Conservation (phyloP, 495 filamentous ascomycete species). For the Trichocladium uniseriatum region DNA sequence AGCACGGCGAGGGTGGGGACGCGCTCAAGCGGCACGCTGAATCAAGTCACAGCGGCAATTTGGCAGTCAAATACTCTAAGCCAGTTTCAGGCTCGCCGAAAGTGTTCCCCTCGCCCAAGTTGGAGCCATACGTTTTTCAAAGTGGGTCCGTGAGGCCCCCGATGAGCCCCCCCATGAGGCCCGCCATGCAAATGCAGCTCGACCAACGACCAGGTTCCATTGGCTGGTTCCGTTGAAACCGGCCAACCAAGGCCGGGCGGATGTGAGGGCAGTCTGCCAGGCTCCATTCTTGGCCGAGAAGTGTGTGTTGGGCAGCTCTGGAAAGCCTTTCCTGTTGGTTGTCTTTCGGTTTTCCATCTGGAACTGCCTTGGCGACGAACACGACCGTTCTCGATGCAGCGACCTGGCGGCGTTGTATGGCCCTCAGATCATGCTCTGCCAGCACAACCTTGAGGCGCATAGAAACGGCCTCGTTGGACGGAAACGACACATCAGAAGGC, state of each 20-base stretch:
- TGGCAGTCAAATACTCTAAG: not conserved
- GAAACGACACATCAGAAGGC: no score
- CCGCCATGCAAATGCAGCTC: not conserved
- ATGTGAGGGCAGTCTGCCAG: no score
- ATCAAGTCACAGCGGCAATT: not conserved
- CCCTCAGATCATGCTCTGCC: no score
- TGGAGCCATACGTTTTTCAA: not conserved
- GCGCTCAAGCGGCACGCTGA: no score
- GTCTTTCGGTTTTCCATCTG: not conserved
- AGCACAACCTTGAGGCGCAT: no score
- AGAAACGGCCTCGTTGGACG: no score
- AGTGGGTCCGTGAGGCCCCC: not conserved
- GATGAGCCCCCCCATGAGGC: not conserved
- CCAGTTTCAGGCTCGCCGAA: not conserved
- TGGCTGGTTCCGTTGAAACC: not conserved
- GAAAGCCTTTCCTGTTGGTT: no score
- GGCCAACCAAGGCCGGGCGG: no score
- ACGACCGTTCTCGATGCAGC: not conserved
- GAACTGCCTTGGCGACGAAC: not conserved
- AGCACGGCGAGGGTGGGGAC: not conserved
- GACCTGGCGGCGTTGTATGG: not conserved
- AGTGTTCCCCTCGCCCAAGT: not conserved
- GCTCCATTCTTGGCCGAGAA: no score
- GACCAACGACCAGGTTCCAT: not conserved
- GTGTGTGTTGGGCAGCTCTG: no score